Evolutionary conservation across 345 rosid genomes (phyloP), one percentile per base, ranked within the genome.

Genomic region (Ailanthus altissimus): DNA sequence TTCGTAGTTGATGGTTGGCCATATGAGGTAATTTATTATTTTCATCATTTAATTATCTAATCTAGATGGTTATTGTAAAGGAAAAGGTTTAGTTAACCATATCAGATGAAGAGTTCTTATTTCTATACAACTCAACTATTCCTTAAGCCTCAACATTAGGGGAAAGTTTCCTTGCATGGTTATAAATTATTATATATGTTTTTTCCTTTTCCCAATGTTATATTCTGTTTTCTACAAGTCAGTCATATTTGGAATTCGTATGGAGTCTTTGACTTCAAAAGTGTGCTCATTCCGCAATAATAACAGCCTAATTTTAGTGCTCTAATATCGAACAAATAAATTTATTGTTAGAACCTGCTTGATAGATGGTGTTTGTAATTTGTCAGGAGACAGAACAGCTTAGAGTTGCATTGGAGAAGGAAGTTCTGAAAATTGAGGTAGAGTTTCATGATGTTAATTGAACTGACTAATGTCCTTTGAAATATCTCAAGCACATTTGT

Each of bases 1-100:
- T 96, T 96, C 85, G 98, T 96, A 70, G 98, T 96, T 83, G 99
- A 96, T 77, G 98, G 99, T 84, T 96, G 98, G 99, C 97, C 92
- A n/a, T 93, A 79, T 79, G 98, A 96, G 99, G 99, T 93, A 86
- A n/a, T 40, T 75, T 51, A 36, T 21, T 15, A 18, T 57, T 8
- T 58, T 72, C 68, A 49, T 50, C 54, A 6, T 45, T 25, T 28
- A 28, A 18, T 59, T 67, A 28, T 49, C n/a, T 69, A 57, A 65
- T 38, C 32, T 42, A 8, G 64, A 5, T 50, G 59, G 49, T 54
- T 40, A 40, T 45, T 68, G 62, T 75, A 16, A 54, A 40, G 20
- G 26, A 54, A 40, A 32, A 45, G n/a, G 42, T 36, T 54, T 60
- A 38, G 20, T 65, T 47, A 53, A 70, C 43, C 62, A 36, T 45